phyloP scores from a whole-genome alignment of 2,329 filamentous ascomycete genomes.

The Aspergillus pseudoterreus region DNA sequence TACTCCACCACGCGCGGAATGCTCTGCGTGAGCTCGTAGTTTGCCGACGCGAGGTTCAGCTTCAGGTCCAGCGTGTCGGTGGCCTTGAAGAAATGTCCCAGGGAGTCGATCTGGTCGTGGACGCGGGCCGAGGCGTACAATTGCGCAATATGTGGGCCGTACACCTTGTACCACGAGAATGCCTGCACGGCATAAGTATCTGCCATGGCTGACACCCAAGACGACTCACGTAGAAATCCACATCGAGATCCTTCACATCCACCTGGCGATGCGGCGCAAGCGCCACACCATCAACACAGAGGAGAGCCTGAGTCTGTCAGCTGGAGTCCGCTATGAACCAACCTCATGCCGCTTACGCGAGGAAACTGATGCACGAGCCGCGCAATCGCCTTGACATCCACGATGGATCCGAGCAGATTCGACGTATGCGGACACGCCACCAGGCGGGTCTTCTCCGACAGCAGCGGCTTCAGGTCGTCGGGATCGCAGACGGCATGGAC shows the following conservation, averaged over 20 bases:
- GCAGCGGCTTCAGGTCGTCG: slow-evolving; percentile 54
- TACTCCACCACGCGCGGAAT: slow-evolving; percentile 63
- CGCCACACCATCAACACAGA: slow-evolving; percentile 73
- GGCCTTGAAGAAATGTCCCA: slow-evolving; percentile 67
- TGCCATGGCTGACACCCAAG: not conserved
- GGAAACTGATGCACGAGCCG: slow-evolving; percentile 42
- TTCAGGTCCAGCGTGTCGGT: slow-evolving; percentile 60
- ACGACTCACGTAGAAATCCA: slow-evolving; percentile 62
- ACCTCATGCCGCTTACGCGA: slow-evolving; percentile 21
- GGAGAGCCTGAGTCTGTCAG: slow-evolving; percentile 44
- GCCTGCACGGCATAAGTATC: slow-evolving; percentile 22
- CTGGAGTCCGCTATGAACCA: not conserved
- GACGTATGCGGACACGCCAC: slow-evolving; percentile 71
- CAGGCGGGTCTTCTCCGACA: slow-evolving; percentile 63
- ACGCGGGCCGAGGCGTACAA: slow-evolving; percentile 62
- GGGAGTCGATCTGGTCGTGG: slow-evolving; percentile 53
- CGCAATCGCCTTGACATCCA: slow-evolving; percentile 39
- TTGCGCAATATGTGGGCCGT: slow-evolving; percentile 69
- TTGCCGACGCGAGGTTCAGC: slow-evolving; percentile 64
- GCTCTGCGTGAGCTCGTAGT: slow-evolving; percentile 65
- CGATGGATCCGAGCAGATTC: slow-evolving; percentile 70
- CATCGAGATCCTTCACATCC: slow-evolving; percentile 64
- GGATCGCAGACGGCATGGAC: slow-evolving; percentile 58
- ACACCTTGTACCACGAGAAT: slow-evolving; percentile 83
- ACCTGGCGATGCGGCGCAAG: slow-evolving; percentile 70